Percentiles rank a stretch among this genome's conserved stretches.
Conservation (phyloP, 495 filamentous ascomycete genomes). For the Mytilinidion resinicola region DNA sequence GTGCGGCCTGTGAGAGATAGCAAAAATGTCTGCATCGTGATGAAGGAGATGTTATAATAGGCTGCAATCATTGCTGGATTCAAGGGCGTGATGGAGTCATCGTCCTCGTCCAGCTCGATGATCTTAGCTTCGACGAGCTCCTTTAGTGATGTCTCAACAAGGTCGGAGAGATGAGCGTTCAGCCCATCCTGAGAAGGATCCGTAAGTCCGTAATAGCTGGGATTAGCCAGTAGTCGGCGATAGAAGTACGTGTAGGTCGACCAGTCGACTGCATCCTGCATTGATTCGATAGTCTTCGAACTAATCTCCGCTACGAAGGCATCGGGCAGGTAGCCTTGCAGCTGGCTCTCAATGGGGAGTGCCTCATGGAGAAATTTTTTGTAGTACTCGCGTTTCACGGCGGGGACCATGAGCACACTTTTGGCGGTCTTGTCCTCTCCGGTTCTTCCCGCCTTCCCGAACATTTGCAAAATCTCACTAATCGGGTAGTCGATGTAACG, state of each 20-base stretch:
- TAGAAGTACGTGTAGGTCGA: slow-evolving; percentile 99
- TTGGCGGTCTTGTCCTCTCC: slow-evolving; percentile 73
- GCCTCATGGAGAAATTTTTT: slow-evolving; percentile 98
- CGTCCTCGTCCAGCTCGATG: slow-evolving; percentile 93
- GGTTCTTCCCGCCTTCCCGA: slow-evolving; percentile 80
- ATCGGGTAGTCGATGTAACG: slow-evolving; percentile 96
- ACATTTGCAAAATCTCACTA: slow-evolving; percentile 99
- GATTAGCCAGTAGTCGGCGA: slow-evolving; percentile 90
- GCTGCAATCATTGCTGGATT: slow-evolving; percentile 97
- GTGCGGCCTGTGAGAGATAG: slow-evolving; percentile 83
- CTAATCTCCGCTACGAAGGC: slow-evolving; percentile 96
- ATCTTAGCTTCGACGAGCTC: slow-evolving; percentile 92
- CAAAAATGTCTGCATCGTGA: slow-evolving; percentile 99
- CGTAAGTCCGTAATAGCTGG: slow-evolving; percentile 87
- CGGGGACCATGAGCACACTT: slow-evolving; percentile 90
- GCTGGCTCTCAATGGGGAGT: slow-evolving; percentile 87
- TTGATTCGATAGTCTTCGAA: slow-evolving; percentile 85
- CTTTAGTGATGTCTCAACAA: slow-evolving; percentile 88
- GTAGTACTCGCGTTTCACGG: slow-evolving; percentile 93
- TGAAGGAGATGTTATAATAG: slow-evolving; percentile 98
- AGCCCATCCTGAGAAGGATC: slow-evolving; percentile 89
- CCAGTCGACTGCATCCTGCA: slow-evolving; percentile 98
- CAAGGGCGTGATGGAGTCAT: slow-evolving; percentile 80
- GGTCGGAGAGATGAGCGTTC: slow-evolving; percentile 88
- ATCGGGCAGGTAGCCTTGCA: slow-evolving; percentile 86